Conservation (phyloP, 345 rosid genomes). For the Murraya koenigii region DNA sequence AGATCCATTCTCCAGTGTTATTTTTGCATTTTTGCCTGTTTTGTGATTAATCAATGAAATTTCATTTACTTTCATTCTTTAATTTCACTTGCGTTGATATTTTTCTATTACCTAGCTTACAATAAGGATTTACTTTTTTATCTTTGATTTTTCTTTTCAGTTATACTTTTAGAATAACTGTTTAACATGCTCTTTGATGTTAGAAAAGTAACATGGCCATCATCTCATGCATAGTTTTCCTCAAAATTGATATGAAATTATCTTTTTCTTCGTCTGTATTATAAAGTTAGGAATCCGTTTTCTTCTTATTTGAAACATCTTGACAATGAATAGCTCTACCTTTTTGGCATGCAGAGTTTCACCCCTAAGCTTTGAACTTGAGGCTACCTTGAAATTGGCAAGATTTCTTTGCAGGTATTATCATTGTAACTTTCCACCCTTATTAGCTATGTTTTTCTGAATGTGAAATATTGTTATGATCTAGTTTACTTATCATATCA, state of each 20-base stretch:
- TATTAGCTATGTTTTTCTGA: background rate
- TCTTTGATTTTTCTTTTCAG: background rate
- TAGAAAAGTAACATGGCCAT: slow-evolving; percentile 4
- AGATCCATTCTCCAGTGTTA: background rate
- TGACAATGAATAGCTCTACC: slow-evolving; percentile 11
- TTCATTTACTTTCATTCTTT: background rate
- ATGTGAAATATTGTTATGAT: background rate
- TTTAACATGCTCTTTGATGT: background rate
- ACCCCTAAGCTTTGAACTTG: slow-evolving; percentile 96
- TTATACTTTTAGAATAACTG: background rate
- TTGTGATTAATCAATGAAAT: background rate
- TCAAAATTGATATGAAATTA: background rate
- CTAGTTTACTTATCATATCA: background rate
- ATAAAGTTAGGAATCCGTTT: background rate
- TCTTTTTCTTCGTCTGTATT: background rate
- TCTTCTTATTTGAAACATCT: slow-evolving; percentile 2
- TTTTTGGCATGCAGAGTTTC: slow-evolving; percentile 70
- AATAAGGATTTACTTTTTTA: background rate
- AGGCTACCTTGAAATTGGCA: slow-evolving; percentile 89
- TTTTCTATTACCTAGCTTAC: background rate
- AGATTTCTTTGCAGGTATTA: slow-evolving; percentile 93
- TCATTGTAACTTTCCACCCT: background rate
- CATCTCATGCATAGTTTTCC: background rate
- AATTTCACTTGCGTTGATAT: background rate
- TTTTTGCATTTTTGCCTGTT: background rate